Base-by-base conservation (phyloP, 192 early-diverging fungal genomes). In the Geranomyces variabilis region DNA sequence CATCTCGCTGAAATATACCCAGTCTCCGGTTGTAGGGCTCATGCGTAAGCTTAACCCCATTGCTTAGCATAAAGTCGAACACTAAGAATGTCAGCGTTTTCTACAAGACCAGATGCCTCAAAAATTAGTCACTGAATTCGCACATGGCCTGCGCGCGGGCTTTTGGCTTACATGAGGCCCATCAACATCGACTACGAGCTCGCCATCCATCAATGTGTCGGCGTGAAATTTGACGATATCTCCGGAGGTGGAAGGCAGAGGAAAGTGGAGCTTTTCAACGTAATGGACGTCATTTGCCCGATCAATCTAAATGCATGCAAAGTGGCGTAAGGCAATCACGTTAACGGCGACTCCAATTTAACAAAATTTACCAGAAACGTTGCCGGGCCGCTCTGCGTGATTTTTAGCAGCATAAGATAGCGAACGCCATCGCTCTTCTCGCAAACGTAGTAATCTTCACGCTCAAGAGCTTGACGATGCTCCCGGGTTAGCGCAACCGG, bases 181-280 rank as follows among this genome's bases (percentile, higher is more conserved):
- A 55, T 92, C 86, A 1, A 69, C 67, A 70, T 96, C 95, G 1
- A 90, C 73, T 3, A 98, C 92, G 43, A 98, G 81, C 77, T 98
- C 96, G 0, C 93, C 94, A 70, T 98, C 95, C 30, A 98, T 81
- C 21, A 98, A 80, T 7, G 94, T 98, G 43, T 85, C 76, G 57
- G 83, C 63, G 55, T 93, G 92, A 47, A 78, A 91, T 41, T 75
- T 59, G 36, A 41, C 36, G 51, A 49, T 57, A 26, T 73, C 74
- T 15, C 19, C 41, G 14, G 62, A 66, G 59, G 79, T 79, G 21
- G 19, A 53, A 13, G 76, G 75, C 15, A 75, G 13, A 51, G 94
- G 91, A 13, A 81, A 30, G 24, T 89, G 67, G 22, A 89, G 15
- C 13, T 60, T 60, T 24, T 80, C 82, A 0, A 90, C 71, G 5